Evolutionary conservation across 2,329 filamentous ascomycete genomes (phyloP).

Genomic region (Diaporthe citriasiana): DNA sequence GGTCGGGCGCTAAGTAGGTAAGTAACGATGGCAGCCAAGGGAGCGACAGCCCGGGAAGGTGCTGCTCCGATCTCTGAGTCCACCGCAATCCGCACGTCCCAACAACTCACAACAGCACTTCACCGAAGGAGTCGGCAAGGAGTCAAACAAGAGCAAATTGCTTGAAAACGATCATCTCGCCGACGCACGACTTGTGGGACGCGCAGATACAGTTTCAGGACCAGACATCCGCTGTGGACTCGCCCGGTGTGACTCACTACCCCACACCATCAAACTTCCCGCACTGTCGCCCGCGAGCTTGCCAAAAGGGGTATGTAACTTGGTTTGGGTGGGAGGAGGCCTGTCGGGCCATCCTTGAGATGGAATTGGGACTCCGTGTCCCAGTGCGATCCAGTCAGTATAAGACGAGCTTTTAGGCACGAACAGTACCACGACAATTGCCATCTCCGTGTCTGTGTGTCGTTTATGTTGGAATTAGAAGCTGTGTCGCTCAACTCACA

Average conservation of each 20-base stretch:
- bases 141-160: not conserved
- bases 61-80: not conserved
- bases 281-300: not conserved
- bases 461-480: not conserved
- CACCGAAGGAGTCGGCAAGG: not conserved
- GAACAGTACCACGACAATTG: not conserved
- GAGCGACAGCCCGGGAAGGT: not conserved
- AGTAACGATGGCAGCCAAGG: no score
- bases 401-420: not conserved
- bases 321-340: not conserved
- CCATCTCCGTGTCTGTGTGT: not conserved
- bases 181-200: not conserved
- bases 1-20: no score
- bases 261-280: constrained; percentile 11
- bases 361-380: no score
- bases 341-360: not conserved
- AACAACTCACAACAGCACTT: not conserved
- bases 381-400: not conserved
- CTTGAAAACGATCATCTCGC: not conserved
- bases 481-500: not conserved
- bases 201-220: not conserved
- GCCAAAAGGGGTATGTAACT: constrained; percentile 25
- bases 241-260: constrained; percentile 30
- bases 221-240: not conserved
- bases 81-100: no score